Conservation (phyloP, 2,329 filamentous ascomycete species). For the Ceratocystis ficicola region DNA sequence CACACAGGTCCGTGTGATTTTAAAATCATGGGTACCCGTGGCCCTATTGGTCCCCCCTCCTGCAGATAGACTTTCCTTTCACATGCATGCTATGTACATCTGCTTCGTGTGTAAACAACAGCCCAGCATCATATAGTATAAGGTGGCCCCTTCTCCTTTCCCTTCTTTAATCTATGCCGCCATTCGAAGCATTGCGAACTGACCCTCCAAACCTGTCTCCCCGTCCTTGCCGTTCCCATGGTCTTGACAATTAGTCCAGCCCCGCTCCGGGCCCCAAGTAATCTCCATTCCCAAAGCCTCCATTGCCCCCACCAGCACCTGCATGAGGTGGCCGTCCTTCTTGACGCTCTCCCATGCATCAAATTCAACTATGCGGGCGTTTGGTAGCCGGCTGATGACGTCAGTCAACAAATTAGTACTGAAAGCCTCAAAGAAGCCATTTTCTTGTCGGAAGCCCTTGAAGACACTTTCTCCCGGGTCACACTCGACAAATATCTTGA, state of each 20-base stretch:
- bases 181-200: conserved; percentile 2
- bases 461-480: conserved; percentile 59
- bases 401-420: conserved; percentile 44
- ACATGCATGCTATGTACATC: too few species aligned
- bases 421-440: conserved; percentile 60
- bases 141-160: too few species aligned
- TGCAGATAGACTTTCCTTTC: too few species aligned
- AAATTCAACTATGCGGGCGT: conserved; percentile 49
- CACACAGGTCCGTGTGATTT: too few species aligned
- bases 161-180: background rate
- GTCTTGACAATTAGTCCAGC: conserved; percentile 48
- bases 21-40: too few species aligned
- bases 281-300: conserved; percentile 40
- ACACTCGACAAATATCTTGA: conserved; percentile 59
- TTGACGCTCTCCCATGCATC: conserved; percentile 57
- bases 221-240: conserved; percentile 22
- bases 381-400: conserved; percentile 46
- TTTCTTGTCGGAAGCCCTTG: conserved; percentile 51
- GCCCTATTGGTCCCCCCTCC: too few species aligned
- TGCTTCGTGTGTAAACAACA: too few species aligned
- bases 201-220: background rate
- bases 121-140: too few species aligned
- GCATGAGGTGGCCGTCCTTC: conserved; percentile 53
- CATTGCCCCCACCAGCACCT: conserved; percentile 43
- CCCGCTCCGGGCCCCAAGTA: conserved; percentile 55